phyloP scores from a whole-genome alignment of 768 basidiomycete species.

The Auricularia cornea region DNA sequence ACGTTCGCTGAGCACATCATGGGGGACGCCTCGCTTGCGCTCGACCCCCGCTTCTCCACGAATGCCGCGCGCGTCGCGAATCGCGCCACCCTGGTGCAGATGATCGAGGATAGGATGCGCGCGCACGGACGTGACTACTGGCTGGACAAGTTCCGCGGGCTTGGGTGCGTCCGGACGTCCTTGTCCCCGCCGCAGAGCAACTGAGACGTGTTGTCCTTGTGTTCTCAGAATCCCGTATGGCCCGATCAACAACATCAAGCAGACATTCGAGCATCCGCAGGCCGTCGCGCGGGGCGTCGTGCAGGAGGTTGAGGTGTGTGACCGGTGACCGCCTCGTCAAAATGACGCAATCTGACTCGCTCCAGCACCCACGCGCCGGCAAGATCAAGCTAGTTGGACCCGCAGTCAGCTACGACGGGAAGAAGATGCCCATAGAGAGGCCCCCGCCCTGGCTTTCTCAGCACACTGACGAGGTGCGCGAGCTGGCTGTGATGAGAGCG shows the following conservation, averaged over 20 bases:
- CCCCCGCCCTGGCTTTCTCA: conserved; percentile 86
- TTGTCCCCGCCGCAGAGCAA: neutral
- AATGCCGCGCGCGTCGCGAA: conserved; percentile 73
- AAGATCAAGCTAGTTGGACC: conserved; percentile 74
- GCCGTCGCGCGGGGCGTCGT: conserved; percentile 68
- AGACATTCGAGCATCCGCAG: conserved; percentile 87
- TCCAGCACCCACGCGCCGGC: conserved; percentile 70
- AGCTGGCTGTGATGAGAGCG: no score
- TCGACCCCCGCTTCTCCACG: conserved; percentile 56
- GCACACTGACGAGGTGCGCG: conserved; percentile 64
- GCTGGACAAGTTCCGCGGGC: conserved; percentile 65
- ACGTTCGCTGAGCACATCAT: conserved; percentile 59
- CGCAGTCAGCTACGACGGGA: conserved; percentile 73
- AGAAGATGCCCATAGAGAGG: conserved; percentile 60
- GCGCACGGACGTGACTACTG: conserved; percentile 58
- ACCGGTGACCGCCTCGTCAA: no score
- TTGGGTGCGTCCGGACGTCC: conserved; percentile 47
- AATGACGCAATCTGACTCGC: no score
- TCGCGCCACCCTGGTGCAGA: conserved; percentile 55
- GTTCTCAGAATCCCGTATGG: conserved; percentile 75
- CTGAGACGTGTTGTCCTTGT: no score
- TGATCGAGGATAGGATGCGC: conserved; percentile 56
- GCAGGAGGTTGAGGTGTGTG: conserved; percentile 70
- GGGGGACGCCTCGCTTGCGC: conserved; percentile 46
- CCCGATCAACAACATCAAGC: conserved; percentile 85